Evolutionary conservation across 176 grass and related monocot genomes (phyloP).

Genomic region (Paspalum vaginatum): DNA sequence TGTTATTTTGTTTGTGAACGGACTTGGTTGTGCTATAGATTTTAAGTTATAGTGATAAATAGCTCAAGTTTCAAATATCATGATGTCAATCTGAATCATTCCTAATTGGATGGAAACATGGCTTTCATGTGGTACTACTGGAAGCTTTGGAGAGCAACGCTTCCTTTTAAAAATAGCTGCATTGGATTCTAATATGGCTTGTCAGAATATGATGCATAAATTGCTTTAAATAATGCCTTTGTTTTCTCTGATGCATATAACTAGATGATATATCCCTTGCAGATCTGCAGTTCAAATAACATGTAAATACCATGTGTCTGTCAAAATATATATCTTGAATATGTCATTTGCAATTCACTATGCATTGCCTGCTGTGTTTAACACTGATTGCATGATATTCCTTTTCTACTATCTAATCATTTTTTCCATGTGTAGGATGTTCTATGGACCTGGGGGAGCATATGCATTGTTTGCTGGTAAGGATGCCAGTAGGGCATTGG

Average conservation of each 20-base stretch:
- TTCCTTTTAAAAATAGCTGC: background rate
- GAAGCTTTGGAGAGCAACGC: background rate
- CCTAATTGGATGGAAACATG: background rate
- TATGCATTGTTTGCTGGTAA: slow-evolving; percentile 79
- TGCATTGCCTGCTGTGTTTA: background rate
- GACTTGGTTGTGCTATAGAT: background rate
- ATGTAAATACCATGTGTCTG: background rate
- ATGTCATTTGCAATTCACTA: background rate
- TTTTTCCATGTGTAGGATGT: slow-evolving; percentile 66
- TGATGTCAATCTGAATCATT: background rate
- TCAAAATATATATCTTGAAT: background rate
- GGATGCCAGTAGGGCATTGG: slow-evolving; percentile 85
- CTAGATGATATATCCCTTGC: background rate
- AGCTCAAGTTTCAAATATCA: background rate
- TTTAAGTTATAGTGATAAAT: background rate
- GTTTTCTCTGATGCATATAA: background rate
- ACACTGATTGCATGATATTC: background rate
- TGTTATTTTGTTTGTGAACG: background rate
- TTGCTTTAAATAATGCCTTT: background rate
- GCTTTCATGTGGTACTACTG: background rate
- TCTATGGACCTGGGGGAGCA: slow-evolving; percentile 86
- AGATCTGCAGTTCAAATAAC: background rate
- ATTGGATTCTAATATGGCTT: background rate
- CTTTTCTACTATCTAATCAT: slow-evolving; percentile 20
- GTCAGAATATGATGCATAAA: background rate